Percentiles rank a stretch among this genome's conserved stretches.
Conservation (phyloP, 495 filamentous ascomycete species). For the Penicillium cataractarum region DNA sequence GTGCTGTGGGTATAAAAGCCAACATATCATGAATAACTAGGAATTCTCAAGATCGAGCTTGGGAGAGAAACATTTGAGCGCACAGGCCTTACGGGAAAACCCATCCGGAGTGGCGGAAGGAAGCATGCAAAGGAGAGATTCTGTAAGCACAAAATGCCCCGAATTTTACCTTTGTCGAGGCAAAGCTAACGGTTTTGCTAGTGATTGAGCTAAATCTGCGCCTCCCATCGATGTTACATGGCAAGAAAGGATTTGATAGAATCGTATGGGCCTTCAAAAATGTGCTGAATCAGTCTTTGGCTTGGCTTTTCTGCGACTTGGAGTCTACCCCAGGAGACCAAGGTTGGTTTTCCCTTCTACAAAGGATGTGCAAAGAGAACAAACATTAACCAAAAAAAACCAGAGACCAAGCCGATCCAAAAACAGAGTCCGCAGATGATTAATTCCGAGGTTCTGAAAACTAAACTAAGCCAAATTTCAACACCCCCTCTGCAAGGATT, state of each 20-base stretch:
- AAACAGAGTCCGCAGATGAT: slow-evolving; percentile 57
- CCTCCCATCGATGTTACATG: slow-evolving; percentile 79
- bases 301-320: slow-evolving; percentile 82
- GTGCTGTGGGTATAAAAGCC: neutral
- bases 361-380: neutral
- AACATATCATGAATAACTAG: slow-evolving; percentile 41
- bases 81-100: slow-evolving; percentile 78
- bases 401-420: slow-evolving; percentile 52
- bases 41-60: slow-evolving; percentile 73
- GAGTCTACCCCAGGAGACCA: slow-evolving; percentile 29
- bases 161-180: neutral
- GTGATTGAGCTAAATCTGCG: slow-evolving; percentile 84
- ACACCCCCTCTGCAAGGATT: slow-evolving; percentile 55
- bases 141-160: slow-evolving; percentile 36
- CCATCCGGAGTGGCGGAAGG: slow-evolving; percentile 58
- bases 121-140: slow-evolving; percentile 65
- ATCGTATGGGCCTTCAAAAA: slow-evolving; percentile 85
- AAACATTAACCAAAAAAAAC: slow-evolving; percentile 6
- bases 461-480: slow-evolving; percentile 37
- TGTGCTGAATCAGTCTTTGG: slow-evolving; percentile 68
- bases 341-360: slow-evolving; percentile 26
- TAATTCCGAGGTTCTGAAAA: slow-evolving; percentile 32
- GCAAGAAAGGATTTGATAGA: slow-evolving; percentile 88
- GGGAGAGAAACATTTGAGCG: slow-evolving; percentile 85
- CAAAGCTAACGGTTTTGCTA: slow-evolving; percentile 34